phyloP scores from a whole-genome alignment of 805 yeast species.

The Scheffersomyces amazonensis region DNA sequence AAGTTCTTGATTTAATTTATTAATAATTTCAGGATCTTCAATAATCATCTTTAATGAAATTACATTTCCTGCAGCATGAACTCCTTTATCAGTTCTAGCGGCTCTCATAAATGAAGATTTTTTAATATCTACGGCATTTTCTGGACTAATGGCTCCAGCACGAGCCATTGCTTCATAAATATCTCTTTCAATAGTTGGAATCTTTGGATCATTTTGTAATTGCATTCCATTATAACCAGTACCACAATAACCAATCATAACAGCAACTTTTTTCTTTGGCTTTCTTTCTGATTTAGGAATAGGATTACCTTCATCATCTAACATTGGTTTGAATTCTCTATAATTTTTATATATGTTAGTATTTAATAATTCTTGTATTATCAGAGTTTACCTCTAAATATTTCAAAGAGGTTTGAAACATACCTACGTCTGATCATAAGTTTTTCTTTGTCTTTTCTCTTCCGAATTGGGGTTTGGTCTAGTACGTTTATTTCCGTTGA shows the following conservation, averaged over 20 bases:
- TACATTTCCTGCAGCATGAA: constrained; percentile 95
- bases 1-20: constrained; percentile 67
- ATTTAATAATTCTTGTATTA: background rate
- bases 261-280: constrained; percentile 89
- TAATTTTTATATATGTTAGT: constrained; percentile 1
- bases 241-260: constrained; percentile 91
- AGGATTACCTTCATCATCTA: constrained; percentile 65
- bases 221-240: constrained; percentile 98
- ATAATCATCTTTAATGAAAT: constrained; percentile 79
- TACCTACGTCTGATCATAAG: constrained; percentile 55
- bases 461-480: constrained; percentile 11
- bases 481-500: constrained; percentile 14
- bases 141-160: constrained; percentile 86
- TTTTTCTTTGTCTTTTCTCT: constrained; percentile 12
- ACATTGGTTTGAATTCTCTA: constrained; percentile 37
- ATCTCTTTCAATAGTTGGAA: constrained; percentile 87
- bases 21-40: constrained; percentile 73
- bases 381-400: too few species aligned
- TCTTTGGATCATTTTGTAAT: constrained; percentile 71
- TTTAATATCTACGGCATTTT: constrained; percentile 83
- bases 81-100: constrained; percentile 92
- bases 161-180: constrained; percentile 76
- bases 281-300: constrained; percentile 56
- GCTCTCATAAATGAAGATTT: constrained; percentile 86
- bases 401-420: constrained; percentile 26